Evolutionary conservation across 768 basidiomycete genomes (phyloP).

Genomic region (Piloderma croceum): DNA sequence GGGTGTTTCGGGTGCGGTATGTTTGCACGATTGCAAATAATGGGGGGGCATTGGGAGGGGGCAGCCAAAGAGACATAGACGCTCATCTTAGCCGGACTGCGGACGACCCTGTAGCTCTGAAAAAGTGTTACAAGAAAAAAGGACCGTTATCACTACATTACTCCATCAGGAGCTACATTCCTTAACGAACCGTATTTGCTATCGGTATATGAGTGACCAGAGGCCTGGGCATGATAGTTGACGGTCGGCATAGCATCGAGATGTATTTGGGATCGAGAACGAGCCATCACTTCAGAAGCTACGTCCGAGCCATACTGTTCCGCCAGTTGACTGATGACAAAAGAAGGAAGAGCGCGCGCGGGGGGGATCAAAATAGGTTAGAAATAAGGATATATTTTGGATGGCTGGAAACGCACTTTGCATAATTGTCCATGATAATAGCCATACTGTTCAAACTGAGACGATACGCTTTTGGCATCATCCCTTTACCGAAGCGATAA

Average conservation of each 20-base stretch:
- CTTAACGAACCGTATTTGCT: too few relatives aligned
- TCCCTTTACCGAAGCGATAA: conserved; percentile 82
- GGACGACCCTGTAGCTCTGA: too few relatives aligned
- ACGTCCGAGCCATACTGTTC: conserved; percentile 67
- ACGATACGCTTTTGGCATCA: conserved; percentile 82
- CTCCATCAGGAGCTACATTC: too few relatives aligned
- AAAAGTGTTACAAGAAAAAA: too few relatives aligned
- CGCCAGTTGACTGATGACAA: conserved; percentile 53
- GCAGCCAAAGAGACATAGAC: too few relatives aligned
- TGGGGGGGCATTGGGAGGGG: too few relatives aligned
- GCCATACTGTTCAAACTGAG: conserved; percentile 71
- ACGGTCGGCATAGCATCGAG: conserved; percentile 26
- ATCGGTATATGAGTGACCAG: too few relatives aligned
- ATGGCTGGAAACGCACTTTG: conserved; percentile 44
- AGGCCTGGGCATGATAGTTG: too few relatives aligned
- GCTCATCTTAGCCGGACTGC: too few relatives aligned
- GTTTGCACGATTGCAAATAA: too few relatives aligned
- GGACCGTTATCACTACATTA: too few relatives aligned
- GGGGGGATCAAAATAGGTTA: conserved; percentile 7
- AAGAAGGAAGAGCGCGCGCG: conserved; percentile 1
- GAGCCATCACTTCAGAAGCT: conserved; percentile 51
- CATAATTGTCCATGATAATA: conserved; percentile 81
- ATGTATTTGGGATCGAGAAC: conserved; percentile 51
- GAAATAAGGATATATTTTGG: neutral
- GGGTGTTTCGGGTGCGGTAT: too few relatives aligned